These are phyloP conservation scores for Acer yangbiense DNA, from an alignment of 345 rosid species.

Conservation along the genomic window DNA sequence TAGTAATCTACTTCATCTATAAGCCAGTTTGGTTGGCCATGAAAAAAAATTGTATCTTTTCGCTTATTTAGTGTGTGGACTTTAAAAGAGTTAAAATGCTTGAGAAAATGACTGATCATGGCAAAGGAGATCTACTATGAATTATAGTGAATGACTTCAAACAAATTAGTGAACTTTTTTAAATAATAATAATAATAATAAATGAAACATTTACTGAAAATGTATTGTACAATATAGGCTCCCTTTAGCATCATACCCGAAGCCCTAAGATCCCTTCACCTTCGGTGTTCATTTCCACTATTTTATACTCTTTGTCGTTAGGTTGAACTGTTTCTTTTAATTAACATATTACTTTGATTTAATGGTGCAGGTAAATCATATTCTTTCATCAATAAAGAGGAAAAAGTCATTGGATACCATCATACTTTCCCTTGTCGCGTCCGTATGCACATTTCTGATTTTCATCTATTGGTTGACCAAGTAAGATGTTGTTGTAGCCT, in stretches of 20 bases:
- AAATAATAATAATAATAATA: too few species aligned
- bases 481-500: conserved; percentile 36
- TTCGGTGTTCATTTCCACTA: not conserved
- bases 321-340: conserved; percentile 1
- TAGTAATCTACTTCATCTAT: not conserved
- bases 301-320: not conserved
- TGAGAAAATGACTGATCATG: too few species aligned
- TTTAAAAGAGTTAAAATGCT: not conserved
- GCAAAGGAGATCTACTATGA: too few species aligned
- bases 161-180: not conserved
- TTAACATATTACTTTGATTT: conserved; percentile 1
- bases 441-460: conserved; percentile 92
- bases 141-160: not conserved
- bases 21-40: not conserved
- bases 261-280: not conserved
- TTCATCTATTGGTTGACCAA: conserved; percentile 93
- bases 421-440: conserved; percentile 90
- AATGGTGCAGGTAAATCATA: conserved; percentile 74
- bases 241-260: not conserved
- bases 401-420: conserved; percentile 95
- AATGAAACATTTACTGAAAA: not conserved
- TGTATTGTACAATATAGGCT: not conserved
- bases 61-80: not conserved
- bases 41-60: not conserved
- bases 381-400: conserved; percentile 85